phyloP scores from a whole-genome alignment of 345 rosid genomes.

The Turnera subulata region DNA sequence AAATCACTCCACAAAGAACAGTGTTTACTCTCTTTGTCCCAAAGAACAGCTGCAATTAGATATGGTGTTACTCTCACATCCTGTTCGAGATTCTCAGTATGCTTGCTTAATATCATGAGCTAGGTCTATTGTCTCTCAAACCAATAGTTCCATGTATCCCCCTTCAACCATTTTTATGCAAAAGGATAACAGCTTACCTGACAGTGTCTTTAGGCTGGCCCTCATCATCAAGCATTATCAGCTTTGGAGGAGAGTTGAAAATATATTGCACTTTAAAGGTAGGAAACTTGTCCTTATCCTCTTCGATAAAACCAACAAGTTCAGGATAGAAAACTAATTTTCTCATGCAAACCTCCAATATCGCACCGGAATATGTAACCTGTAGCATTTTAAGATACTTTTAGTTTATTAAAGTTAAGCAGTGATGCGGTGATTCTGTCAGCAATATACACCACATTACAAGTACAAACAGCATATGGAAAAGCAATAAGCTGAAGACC shows the following conservation, averaged over 20 bases:
- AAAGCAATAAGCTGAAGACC: no score
- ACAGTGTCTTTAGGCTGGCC: constrained; percentile 43
- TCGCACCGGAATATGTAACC: constrained; percentile 80
- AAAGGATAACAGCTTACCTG: constrained; percentile 13
- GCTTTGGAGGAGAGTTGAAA: constrained; percentile 93
- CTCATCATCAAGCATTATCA: constrained; percentile 80
- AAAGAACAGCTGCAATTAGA: no score
- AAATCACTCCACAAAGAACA: background rate
- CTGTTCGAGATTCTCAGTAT: background rate
- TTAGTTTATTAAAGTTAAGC: background rate
- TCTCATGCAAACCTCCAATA: constrained; percentile 88
- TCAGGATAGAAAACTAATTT: constrained; percentile 91
- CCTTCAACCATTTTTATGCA: no score
- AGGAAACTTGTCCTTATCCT: constrained; percentile 79
- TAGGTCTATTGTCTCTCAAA: background rate
- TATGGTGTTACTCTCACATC: background rate
- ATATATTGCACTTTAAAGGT: constrained; percentile 63
- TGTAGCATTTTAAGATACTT: constrained; percentile 26
- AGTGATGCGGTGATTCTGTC: background rate
- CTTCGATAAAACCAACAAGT: constrained; percentile 84
- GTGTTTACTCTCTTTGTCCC: background rate
- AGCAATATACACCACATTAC: background rate
- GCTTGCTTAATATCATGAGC: background rate
- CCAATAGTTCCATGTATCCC: background rate
- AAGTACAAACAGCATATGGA: no score